A percentile compares a stretch with the other conserved stretches of the same genome.
phyloP scores from a whole-genome alignment of 2,329 filamentous ascomycete species.

The Penicillium glabrum region DNA sequence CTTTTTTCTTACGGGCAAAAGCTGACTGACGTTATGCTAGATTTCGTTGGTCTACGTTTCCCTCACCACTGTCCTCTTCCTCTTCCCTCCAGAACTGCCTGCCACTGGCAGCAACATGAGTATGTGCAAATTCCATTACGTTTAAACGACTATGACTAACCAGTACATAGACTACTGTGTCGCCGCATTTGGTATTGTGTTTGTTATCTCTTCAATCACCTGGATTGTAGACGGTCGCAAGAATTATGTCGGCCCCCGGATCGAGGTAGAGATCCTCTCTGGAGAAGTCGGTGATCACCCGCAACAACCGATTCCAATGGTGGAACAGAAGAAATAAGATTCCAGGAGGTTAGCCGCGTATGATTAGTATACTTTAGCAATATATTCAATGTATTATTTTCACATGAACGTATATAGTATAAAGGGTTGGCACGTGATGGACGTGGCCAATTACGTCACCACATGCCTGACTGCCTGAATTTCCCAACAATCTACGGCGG shows the following conservation, averaged over 20 bases:
- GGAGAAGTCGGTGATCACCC: constrained; percentile 19
- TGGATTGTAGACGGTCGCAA: constrained; percentile 63
- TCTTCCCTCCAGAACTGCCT: constrained; percentile 68
- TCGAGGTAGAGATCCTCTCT: constrained; percentile 42
- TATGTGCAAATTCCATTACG: constrained; percentile 30
- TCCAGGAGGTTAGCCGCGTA: neutral
- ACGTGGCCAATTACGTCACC: constrained; percentile 2
- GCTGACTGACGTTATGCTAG: constrained; percentile 43
- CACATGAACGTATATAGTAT: no score
- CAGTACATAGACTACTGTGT: constrained; percentile 40
- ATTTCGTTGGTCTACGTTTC: constrained; percentile 60
- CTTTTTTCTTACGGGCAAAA: neutral
- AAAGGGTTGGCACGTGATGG: neutral
- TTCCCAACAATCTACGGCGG: constrained; percentile 20
- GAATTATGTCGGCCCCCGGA: constrained; percentile 57
- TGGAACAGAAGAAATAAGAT: constrained; percentile 10
- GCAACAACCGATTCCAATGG: constrained; percentile 18
- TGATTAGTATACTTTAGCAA: neutral
- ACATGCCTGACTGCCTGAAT: constrained; percentile 8
- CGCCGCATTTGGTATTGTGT: constrained; percentile 58
- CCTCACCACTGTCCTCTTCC: constrained; percentile 72
- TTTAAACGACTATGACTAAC: constrained; percentile 5
- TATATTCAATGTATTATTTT: neutral
- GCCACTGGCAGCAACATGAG: constrained; percentile 70
- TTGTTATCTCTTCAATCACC: constrained; percentile 57